Evolutionary conservation across 1,284 basidiomycete genomes (phyloP).

Genomic region (Malassezia cuniculi): DNA sequence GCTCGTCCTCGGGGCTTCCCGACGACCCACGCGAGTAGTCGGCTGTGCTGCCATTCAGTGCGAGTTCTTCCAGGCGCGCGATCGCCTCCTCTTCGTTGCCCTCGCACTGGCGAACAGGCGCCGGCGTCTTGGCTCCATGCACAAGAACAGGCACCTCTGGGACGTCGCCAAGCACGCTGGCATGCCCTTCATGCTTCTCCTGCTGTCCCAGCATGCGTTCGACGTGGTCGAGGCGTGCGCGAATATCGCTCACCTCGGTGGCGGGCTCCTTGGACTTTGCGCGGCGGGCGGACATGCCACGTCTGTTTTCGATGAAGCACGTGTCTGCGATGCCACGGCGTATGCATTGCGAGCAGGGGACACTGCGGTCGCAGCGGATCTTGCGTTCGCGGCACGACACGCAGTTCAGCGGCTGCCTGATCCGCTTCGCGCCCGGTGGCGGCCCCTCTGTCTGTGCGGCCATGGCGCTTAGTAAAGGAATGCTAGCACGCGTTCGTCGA

Average conservation of each 20-base stretch:
- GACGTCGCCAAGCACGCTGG: too few species aligned
- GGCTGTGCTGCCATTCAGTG: not conserved
- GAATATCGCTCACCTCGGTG: not conserved
- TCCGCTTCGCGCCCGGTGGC: constrained; percentile 28
- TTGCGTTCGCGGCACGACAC: constrained; percentile 36
- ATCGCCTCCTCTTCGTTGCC: not conserved
- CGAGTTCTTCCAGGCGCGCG: not conserved
- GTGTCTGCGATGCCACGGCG: constrained; percentile 1
- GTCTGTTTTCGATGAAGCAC: constrained; percentile 5
- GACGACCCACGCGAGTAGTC: not conserved
- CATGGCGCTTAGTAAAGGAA: too few species aligned
- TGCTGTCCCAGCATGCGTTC: not conserved
- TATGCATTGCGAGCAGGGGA: constrained; percentile 3
- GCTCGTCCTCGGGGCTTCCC: not conserved
- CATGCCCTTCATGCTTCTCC: too few species aligned
- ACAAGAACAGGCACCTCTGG: too few species aligned
- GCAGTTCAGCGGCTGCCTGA: constrained; percentile 36
- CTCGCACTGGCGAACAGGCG: not conserved
- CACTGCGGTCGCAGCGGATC: constrained; percentile 24
- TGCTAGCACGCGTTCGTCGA: too few species aligned
- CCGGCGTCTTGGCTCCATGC: not conserved
- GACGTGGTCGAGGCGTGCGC: not conserved
- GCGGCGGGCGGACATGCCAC: too few species aligned
- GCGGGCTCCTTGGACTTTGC: constrained; percentile 14
- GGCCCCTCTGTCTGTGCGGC: too few species aligned